A percentile compares a stretch with the other conserved stretches of the same genome.
Conservation (phyloP, 257 asterid genomes). For the Linderniella brevidens region DNA sequence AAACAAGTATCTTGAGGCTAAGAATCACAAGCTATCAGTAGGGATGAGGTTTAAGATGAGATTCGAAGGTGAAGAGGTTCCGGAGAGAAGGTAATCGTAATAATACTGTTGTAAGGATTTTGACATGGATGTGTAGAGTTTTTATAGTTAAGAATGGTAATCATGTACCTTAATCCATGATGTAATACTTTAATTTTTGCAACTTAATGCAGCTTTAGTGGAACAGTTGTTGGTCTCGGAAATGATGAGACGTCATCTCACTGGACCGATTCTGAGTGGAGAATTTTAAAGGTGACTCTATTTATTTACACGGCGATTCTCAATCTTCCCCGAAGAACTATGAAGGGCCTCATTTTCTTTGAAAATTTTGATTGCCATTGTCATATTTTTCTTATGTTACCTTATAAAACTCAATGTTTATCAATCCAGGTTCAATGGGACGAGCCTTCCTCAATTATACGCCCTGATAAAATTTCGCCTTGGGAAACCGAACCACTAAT, state of each 20-base stretch:
- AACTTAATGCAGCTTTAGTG: constrained; percentile 61
- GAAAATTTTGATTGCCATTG: too few relatives aligned
- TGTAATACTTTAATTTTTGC: constrained; percentile 7
- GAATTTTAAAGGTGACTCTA: constrained; percentile 79
- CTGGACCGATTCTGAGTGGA: constrained; percentile 96
- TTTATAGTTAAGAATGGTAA: background rate
- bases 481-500: constrained; percentile 90
- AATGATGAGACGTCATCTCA: constrained; percentile 33
- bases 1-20: constrained; percentile 90
- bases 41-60: constrained; percentile 99
- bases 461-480: constrained; percentile 82
- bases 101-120: background rate
- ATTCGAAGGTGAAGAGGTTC: constrained; percentile 97
- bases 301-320: background rate
- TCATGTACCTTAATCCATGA: background rate
- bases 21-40: constrained; percentile 63
- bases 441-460: constrained; percentile 74
- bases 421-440: constrained; percentile 92
- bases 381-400: constrained; percentile 3
- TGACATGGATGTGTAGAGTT: background rate
- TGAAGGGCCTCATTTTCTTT: too few relatives aligned
- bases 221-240: constrained; percentile 87
- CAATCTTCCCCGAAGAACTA: too few relatives aligned
- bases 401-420: constrained; percentile 7
- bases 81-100: constrained; percentile 75